These are phyloP conservation scores for Conticribra guillardii DNA, from an alignment of 108 stramenopile species.

Conservation along the genomic window DNA sequence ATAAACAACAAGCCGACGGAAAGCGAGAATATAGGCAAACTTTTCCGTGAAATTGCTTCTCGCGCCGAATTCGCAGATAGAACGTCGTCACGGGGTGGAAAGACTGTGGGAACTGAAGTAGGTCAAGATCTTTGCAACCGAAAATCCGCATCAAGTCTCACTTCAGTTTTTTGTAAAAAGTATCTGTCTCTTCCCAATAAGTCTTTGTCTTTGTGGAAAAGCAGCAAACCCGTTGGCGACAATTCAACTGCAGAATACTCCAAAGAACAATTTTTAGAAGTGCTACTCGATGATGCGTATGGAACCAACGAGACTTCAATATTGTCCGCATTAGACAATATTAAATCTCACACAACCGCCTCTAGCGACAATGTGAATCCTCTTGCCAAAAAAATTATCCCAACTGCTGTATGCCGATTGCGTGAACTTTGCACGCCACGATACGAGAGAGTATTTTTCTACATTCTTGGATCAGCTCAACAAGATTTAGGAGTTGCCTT, in stretches of 20 bases:
- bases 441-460: conserved; percentile 60
- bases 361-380: neutral
- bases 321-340: conserved; percentile 16
- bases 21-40: too few relatives aligned
- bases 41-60: too few relatives aligned
- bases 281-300: conserved; percentile 16
- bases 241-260: neutral
- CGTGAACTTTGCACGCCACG: conserved; percentile 56
- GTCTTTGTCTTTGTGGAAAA: conserved; percentile 10
- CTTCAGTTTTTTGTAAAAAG: conserved; percentile 36
- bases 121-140: too few relatives aligned
- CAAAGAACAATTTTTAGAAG: conserved; percentile 31
- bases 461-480: conserved; percentile 59
- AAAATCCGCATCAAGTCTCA: conserved; percentile 31
- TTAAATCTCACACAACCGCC: conserved; percentile 16
- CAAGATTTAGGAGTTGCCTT: conserved; percentile 61
- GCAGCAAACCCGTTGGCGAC: neutral
- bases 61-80: neutral
- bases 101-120: too few relatives aligned
- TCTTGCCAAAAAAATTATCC: conserved; percentile 1
- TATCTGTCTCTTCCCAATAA: conserved; percentile 41
- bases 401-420: conserved; percentile 17
- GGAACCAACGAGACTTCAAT: conserved; percentile 19
- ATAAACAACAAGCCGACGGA: too few relatives aligned
- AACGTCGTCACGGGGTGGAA: too few relatives aligned